Evolutionary conservation across 2,329 filamentous ascomycete genomes (phyloP), one percentile per base, ranked within the genome.

Genomic region (Ascochyta viciae-villosae): DNA sequence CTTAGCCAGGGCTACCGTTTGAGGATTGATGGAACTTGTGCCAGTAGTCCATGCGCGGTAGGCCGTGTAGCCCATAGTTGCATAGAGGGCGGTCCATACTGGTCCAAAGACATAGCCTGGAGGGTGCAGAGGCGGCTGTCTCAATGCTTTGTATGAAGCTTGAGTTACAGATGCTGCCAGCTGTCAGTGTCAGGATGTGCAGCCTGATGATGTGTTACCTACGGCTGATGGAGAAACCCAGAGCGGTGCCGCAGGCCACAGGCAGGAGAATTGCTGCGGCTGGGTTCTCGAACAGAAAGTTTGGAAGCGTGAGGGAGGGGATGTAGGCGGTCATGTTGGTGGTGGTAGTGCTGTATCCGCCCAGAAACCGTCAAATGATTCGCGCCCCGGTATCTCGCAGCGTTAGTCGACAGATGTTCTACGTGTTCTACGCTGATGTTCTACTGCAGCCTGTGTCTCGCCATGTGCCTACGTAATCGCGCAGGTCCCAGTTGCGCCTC

Each of bases 11-110:
- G 80, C 76, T 43, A 85, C 81, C n/a, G 83, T 85, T 16, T 66
- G 52, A 24, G 67, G 70, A 43, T 74, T 70, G 24, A 73, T 71
- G n/a, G 87, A 86, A 6, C 82, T 81, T 46, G 87, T 83, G 42
- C 88, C 88, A 10, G 79, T 80, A 19, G 77, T 84, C 71, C 90
- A 87, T 50, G 90, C 91, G 41, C 91, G 89, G 77, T 96, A 88
- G 33, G 92, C 88, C 22, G 91, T 89, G 76, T 95, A 97, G 56
- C 94, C 94, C 91, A 96, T 97, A 19, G 90, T 75, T 2, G 80
- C 79, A 68, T 87, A 87, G 15, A 88, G 77, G 3, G 77, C 60
- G 8, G 83, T 85, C 85, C 85, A 87, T 49, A 81, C 80, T 10
- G 85, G 84, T 3, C 81, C 83, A 63, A 87, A 87, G 31, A 86